These are phyloP conservation scores for Limnanthes douglasii DNA, from an alignment of 345 rosid genomes.

Conservation along the genomic window DNA sequence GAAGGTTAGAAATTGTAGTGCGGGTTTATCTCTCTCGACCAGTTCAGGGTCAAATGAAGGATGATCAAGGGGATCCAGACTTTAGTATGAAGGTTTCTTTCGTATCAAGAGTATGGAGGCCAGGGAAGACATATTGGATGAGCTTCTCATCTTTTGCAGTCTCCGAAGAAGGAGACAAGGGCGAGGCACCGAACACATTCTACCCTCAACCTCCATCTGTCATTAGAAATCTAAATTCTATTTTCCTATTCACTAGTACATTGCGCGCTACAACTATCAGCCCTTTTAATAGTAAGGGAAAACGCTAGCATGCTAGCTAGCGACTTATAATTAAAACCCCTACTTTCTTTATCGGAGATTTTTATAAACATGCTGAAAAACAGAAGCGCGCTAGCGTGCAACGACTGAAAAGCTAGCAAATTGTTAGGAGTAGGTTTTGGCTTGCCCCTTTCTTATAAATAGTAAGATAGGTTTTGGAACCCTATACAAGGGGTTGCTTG, in stretches of 20 bases:
- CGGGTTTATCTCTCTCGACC: not conserved
- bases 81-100: not conserved
- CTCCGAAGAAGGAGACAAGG: not conserved
- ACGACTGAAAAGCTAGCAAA: no score
- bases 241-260: slow-evolving; percentile 9
- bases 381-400: no score
- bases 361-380: no score
- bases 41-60: not conserved
- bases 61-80: not conserved
- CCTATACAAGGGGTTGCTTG: no score
- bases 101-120: not conserved
- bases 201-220: slow-evolving; percentile 9
- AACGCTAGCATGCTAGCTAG: not conserved
- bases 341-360: no score
- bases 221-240: slow-evolving; percentile 5
- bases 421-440: no score
- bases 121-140: not conserved
- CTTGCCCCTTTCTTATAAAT: no score
- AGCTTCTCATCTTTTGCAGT: not conserved
- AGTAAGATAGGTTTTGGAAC: no score
- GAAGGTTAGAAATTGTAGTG: not conserved
- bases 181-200: slow-evolving; percentile 1
- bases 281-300: not conserved
- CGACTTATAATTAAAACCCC: no score
- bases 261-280: not conserved